These are phyloP conservation scores for Scedosporium minutisporum DNA, from an alignment of 2,329 filamentous ascomycete species.

Conservation along the genomic window DNA sequence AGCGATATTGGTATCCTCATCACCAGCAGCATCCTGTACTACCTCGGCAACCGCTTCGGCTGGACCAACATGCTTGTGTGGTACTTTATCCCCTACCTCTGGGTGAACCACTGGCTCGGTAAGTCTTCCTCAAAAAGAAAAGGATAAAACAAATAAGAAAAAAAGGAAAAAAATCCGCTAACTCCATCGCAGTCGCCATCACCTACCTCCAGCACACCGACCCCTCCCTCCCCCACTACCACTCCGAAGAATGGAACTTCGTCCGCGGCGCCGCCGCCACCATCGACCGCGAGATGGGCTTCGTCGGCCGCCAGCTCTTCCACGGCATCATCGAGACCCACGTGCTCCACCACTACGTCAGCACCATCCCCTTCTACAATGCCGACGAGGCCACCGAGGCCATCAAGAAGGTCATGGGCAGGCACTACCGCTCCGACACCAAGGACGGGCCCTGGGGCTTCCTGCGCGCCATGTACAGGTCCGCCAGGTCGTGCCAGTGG, in stretches of 20 bases:
- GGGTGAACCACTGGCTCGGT: constrained; percentile 99
- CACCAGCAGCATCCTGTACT: constrained; percentile 50
- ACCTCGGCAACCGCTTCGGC: constrained; percentile 68
- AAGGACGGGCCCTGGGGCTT: constrained; percentile 73
- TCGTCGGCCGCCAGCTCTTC: constrained; percentile 80
- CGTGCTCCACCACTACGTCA: constrained; percentile 95
- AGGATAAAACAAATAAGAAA: background rate
- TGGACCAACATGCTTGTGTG: constrained; percentile 82
- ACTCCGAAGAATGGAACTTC: constrained; percentile 78
- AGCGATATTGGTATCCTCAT: constrained; percentile 75
- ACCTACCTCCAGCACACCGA: constrained; percentile 97
- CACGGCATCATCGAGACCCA: constrained; percentile 98
- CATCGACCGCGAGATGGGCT: constrained; percentile 94
- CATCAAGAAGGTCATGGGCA: constrained; percentile 90
- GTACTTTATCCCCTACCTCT: constrained; percentile 92
- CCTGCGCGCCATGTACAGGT: constrained; percentile 71
- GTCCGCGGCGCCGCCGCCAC: constrained; percentile 88
- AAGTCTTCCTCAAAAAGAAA: constrained; percentile 31
- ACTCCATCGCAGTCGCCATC: constrained; percentile 66
- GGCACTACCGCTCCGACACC: constrained; percentile 82
- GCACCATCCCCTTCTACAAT: constrained; percentile 66
- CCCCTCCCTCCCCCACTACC: constrained; percentile 87
- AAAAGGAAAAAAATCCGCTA: too few relatives aligned
- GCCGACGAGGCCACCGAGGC: constrained; percentile 48
- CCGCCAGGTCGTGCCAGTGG: constrained; percentile 86